These are phyloP conservation scores for Pichia rugopelliculosa DNA, from an alignment of 805 yeast genomes.

Conservation along the genomic window DNA sequence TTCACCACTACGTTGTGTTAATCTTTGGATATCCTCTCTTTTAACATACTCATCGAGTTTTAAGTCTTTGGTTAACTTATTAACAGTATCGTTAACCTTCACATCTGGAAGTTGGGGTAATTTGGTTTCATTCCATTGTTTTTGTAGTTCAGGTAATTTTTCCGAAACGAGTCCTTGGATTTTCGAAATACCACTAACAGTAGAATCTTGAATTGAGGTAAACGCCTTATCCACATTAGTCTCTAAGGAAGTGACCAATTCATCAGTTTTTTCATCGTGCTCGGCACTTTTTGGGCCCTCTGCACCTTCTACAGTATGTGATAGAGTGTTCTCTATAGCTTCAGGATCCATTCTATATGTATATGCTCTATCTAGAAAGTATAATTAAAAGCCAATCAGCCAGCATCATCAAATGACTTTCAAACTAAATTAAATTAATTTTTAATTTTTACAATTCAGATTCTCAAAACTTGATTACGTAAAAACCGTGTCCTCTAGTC, in stretches of 20 bases:
- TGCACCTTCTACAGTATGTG: not conserved
- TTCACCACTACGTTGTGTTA: conserved; percentile 21
- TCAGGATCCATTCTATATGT: conserved; percentile 8
- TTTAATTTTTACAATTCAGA: too few relatives aligned
- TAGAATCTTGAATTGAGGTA: conserved; percentile 35
- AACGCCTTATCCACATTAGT: conserved; percentile 34
- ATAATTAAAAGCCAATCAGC: not conserved
- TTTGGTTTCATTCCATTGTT: conserved; percentile 21
- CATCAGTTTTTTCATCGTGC: conserved; percentile 42
- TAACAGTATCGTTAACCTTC: conserved; percentile 7
- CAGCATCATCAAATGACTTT: not conserved
- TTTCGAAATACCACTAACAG: conserved; percentile 30
- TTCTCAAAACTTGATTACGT: not conserved
- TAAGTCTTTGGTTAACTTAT: conserved; percentile 10
- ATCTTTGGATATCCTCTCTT: conserved; percentile 20
- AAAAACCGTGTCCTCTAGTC: conserved; percentile 2
- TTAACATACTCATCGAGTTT: conserved; percentile 9
- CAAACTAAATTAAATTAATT: not conserved
- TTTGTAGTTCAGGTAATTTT: conserved; percentile 27
- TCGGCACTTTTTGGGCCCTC: conserved; percentile 7
- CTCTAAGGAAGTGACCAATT: conserved; percentile 48
- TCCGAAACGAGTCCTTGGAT: conserved; percentile 18
- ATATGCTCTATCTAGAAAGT: not conserved
- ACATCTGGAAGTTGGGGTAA: conserved; percentile 7
- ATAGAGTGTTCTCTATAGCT: conserved; percentile 4